Conservation (phyloP, 257 asterid species). For the Orobanche coerulescens region DNA sequence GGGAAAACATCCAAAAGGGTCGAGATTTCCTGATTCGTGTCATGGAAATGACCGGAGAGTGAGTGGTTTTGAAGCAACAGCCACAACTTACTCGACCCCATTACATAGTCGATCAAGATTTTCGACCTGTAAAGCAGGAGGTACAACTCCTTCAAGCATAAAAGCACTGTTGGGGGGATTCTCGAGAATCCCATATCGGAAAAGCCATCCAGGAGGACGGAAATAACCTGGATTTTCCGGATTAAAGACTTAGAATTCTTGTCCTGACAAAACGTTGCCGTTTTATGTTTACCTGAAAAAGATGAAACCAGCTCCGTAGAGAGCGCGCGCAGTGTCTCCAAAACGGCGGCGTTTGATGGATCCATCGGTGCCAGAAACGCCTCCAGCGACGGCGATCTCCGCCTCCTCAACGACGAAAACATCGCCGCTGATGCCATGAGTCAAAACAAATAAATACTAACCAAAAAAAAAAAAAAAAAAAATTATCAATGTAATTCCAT, state of each 20-base stretch:
- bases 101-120: slow-evolving; percentile 66
- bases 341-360: slow-evolving; percentile 47
- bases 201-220: slow-evolving; percentile 54
- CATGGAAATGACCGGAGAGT: slow-evolving; percentile 78
- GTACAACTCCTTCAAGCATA: slow-evolving; percentile 93
- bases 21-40: slow-evolving; percentile 68
- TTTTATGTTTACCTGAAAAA: slow-evolving; percentile 34
- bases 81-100: slow-evolving; percentile 75
- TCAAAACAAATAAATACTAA: not conserved
- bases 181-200: slow-evolving; percentile 33
- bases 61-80: slow-evolving; percentile 69
- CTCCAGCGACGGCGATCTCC: slow-evolving; percentile 75
- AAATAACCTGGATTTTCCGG: slow-evolving; percentile 58
- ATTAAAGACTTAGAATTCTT: slow-evolving; percentile 57
- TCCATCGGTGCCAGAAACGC: slow-evolving; percentile 76
- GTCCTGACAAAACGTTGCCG: slow-evolving; percentile 38
- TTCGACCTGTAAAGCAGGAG: slow-evolving; percentile 79
- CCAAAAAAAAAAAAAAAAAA: slow-evolving; percentile 11
- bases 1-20: slow-evolving; percentile 89
- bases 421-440: slow-evolving; percentile 81
- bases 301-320: slow-evolving; percentile 45
- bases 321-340: slow-evolving; percentile 44
- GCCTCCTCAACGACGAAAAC: slow-evolving; percentile 81
- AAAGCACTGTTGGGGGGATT: slow-evolving; percentile 34
- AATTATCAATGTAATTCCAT: not conserved